phyloP scores from a whole-genome alignment of 2,329 filamentous ascomycete species.

The Claviceps purpurea region DNA sequence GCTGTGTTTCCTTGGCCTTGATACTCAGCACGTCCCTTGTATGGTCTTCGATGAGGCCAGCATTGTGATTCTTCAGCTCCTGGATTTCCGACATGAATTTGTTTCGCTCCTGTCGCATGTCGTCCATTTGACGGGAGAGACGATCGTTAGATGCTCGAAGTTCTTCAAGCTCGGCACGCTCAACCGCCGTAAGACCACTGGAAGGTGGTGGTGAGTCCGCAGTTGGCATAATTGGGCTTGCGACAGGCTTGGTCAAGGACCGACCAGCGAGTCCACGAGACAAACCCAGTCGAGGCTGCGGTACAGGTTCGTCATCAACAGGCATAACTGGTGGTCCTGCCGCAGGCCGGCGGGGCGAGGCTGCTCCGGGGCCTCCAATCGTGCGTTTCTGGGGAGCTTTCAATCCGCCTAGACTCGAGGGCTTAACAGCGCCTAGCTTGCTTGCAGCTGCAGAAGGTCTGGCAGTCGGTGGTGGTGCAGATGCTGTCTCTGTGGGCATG shows the following conservation, averaged over 20 bases:
- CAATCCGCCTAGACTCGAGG: conserved; percentile 38
- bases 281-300: conserved; percentile 49
- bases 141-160: conserved; percentile 73
- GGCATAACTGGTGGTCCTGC: conserved; percentile 34
- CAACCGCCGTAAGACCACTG: conserved; percentile 60
- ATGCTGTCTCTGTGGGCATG: conserved; percentile 32
- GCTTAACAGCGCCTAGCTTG: conserved; percentile 43
- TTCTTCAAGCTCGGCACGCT: conserved; percentile 85
- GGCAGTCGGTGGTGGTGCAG: conserved; percentile 45
- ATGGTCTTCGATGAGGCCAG: conserved; percentile 91
- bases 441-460: conserved; percentile 30
- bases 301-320: conserved; percentile 43
- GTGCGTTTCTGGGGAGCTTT: conserved; percentile 47
- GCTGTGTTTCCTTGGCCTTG: conserved; percentile 95
- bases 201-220: conserved; percentile 44
- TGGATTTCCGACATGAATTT: conserved; percentile 78
- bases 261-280: conserved; percentile 74
- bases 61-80: conserved; percentile 93
- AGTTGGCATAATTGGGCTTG: conserved; percentile 34
- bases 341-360: conserved; percentile 41
- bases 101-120: conserved; percentile 67
- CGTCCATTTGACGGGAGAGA: conserved; percentile 61
- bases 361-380: conserved; percentile 32
- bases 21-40: conserved; percentile 90
- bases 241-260: conserved; percentile 63